A percentile compares a stretch with the other conserved stretches of the same genome.
Conservation (phyloP, 1,284 basidiomycete genomes). For the Trametes sp. region DNA sequence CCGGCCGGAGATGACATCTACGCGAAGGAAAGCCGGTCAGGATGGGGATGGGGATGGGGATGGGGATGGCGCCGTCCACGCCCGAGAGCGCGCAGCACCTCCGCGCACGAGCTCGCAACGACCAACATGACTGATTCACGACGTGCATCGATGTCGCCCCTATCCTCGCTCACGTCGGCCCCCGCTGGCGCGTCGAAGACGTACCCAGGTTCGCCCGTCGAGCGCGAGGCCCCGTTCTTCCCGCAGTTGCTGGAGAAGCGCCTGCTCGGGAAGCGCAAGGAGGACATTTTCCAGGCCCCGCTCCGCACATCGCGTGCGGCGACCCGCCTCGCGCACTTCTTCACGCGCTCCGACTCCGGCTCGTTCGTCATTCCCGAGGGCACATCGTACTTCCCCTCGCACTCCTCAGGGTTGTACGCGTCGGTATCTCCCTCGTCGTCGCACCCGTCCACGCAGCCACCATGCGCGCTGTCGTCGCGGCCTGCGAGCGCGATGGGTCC, state of each 20-base stretch:
- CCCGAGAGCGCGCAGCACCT: slow-evolving; percentile 33
- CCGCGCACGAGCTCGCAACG: slow-evolving; percentile 38
- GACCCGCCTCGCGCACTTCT: slow-evolving; percentile 1
- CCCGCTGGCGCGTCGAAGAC: slow-evolving; percentile 34
- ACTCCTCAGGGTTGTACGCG: slow-evolving; percentile 26
- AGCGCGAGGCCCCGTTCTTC: slow-evolving; percentile 38
- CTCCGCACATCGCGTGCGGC: slow-evolving; percentile 34
- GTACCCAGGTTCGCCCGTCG: slow-evolving; percentile 41
- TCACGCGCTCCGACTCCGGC: slow-evolving; percentile 15
- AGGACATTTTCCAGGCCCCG: slow-evolving; percentile 34
- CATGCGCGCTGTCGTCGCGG: slow-evolving; percentile 37
- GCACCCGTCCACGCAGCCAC: slow-evolving; percentile 38
- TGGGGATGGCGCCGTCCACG: slow-evolving; percentile 39
- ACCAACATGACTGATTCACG: slow-evolving; percentile 37
- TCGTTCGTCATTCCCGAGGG: slow-evolving; percentile 28
- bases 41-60: slow-evolving; percentile 42
- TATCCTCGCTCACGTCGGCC: slow-evolving; percentile 38
- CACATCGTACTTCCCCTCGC: slow-evolving; percentile 24
- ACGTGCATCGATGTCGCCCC: slow-evolving; percentile 42
- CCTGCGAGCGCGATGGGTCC: slow-evolving; percentile 38
- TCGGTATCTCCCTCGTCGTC: slow-evolving; percentile 24
- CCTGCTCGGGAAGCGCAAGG: slow-evolving; percentile 35
- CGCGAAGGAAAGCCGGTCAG: slow-evolving; percentile 27
- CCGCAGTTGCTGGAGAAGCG: slow-evolving; percentile 39
- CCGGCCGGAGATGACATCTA: slow-evolving; percentile 23